Percentiles rank a stretch among this genome's conserved stretches.
Evolutionary conservation across 1,284 basidiomycete genomes (phyloP).

Genomic region (Irpex sp.): DNA sequence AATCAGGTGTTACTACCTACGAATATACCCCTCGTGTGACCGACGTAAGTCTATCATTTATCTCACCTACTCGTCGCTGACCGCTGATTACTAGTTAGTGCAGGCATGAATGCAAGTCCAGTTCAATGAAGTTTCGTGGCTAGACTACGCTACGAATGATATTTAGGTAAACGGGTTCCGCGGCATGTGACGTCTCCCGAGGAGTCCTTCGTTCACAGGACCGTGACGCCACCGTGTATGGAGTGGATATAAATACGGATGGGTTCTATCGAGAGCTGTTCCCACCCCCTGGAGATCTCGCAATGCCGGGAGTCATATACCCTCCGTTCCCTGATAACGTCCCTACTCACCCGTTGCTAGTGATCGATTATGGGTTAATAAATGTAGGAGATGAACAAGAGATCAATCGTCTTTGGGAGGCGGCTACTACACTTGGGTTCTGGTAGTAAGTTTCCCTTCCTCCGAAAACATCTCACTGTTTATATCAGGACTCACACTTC

Average conservation of each 20-base stretch:
- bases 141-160: too few species aligned
- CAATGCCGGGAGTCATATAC: conserved; percentile 1
- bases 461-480: too few species aligned
- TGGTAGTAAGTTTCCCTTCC: conserved; percentile 7
- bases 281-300: background rate
- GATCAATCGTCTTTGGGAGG: conserved; percentile 7
- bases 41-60: too few species aligned
- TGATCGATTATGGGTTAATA: conserved; percentile 5
- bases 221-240: background rate
- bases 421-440: conserved; percentile 8
- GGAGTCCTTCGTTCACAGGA: background rate
- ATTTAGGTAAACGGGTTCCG: background rate
- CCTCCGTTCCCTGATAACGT: conserved; percentile 9
- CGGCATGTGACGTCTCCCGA: background rate
- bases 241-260: background rate
- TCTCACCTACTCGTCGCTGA: too few species aligned
- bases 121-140: too few species aligned
- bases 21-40: too few species aligned
- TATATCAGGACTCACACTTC: too few species aligned
- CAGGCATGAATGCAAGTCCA: too few species aligned
- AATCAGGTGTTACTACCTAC: too few species aligned
- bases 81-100: too few species aligned
- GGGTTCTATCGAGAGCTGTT: background rate
- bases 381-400: conserved; percentile 3
- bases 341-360: conserved; percentile 5